Evolutionary conservation across 2,329 filamentous ascomycete genomes (phyloP).

Genomic region (Fusarium nelsonii): DNA sequence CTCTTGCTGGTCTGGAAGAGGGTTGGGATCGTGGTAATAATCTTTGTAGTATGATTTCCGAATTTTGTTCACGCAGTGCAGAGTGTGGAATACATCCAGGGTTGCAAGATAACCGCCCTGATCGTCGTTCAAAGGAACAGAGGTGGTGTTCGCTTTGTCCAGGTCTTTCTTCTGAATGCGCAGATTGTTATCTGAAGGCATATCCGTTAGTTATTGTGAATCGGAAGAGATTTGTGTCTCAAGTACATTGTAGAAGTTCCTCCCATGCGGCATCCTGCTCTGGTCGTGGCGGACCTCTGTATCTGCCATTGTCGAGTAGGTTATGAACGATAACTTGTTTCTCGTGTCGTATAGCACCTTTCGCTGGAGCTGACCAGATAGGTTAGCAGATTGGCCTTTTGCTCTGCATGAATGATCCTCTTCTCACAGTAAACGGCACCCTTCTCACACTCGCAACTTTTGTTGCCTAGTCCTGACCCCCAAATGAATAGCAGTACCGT

Average conservation of each 20-base stretch:
- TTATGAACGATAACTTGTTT: slow-evolving; percentile 3
- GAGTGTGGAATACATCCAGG: slow-evolving; percentile 12
- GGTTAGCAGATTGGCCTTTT: not conserved
- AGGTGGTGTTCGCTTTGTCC: slow-evolving; percentile 5
- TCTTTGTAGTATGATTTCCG: slow-evolving; percentile 9
- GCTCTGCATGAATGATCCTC: not conserved
- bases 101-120: slow-evolving; percentile 12
- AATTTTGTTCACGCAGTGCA: slow-evolving; percentile 12
- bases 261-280: slow-evolving; percentile 18
- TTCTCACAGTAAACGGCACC: slow-evolving; percentile 2
- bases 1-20: slow-evolving; percentile 9
- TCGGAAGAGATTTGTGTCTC: no score
- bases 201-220: no score
- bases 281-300: slow-evolving; percentile 8
- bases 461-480: not conserved
- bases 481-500: not conserved
- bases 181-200: not conserved
- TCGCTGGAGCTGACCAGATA: not conserved
- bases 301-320: slow-evolving; percentile 12
- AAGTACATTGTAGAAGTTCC: not conserved
- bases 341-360: not conserved
- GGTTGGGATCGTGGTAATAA: slow-evolving; percentile 17
- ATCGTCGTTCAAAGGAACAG: slow-evolving; percentile 1
- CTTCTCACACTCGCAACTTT: not conserved
- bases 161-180: slow-evolving; percentile 5